phyloP scores from a whole-genome alignment of 202 grass and related monocot genomes.

The Saccharum hybrid region DNA sequence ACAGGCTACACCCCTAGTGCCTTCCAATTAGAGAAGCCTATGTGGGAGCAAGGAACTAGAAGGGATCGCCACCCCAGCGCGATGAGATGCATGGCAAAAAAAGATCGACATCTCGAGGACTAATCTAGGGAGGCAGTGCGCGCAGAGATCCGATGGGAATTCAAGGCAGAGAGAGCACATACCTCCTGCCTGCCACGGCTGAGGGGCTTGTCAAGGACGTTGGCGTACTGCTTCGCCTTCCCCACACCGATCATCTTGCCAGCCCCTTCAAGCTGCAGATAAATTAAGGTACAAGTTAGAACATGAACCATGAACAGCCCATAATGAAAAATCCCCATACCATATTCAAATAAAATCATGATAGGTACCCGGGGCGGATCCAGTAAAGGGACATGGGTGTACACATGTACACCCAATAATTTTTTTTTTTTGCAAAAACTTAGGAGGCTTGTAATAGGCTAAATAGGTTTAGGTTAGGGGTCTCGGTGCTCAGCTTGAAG shows the following conservation, averaged over 20 bases:
- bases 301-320: too few relatives aligned
- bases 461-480: too few relatives aligned
- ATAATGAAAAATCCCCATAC: too few relatives aligned
- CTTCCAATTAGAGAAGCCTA: not conserved
- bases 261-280: not conserved
- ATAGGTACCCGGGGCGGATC: too few relatives aligned
- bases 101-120: constrained; percentile 3
- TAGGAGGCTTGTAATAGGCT: too few relatives aligned
- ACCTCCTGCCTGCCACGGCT: constrained; percentile 91
- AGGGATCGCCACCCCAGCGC: not conserved
- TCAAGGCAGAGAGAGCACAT: not conserved
- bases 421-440: too few relatives aligned
- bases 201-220: constrained; percentile 92
- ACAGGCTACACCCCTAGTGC: not conserved
- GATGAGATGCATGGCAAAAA: not conserved
- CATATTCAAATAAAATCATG: too few relatives aligned
- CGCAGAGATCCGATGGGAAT: constrained; percentile 10
- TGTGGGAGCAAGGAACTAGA: not conserved
- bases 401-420: too few relatives aligned
- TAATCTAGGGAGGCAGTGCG: not conserved
- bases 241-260: constrained; percentile 86
- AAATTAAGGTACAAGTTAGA: not conserved
- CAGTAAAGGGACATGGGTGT: too few relatives aligned
- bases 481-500: too few relatives aligned
- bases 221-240: constrained; percentile 94